Conservation (phyloP, 345 rosid species). For the Brassica juncea region DNA sequence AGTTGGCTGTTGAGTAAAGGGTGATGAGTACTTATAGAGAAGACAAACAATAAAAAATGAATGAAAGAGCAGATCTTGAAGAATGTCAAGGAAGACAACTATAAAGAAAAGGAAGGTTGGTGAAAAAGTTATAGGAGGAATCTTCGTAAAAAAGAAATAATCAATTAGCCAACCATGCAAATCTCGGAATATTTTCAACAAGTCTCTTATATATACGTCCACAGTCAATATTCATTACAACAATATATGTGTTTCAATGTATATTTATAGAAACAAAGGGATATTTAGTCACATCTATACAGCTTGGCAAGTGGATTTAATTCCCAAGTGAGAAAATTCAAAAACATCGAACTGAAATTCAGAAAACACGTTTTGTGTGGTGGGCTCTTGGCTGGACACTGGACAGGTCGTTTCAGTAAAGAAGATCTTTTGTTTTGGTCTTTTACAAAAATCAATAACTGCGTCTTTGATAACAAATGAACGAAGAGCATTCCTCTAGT, state of each 20-base stretch:
- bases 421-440: neutral
- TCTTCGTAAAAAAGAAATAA: neutral
- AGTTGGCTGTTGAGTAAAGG: slow-evolving; percentile 5
- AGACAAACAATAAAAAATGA: neutral
- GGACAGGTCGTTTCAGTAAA: neutral
- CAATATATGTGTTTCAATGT: neutral
- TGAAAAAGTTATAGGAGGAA: neutral
- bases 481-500: neutral
- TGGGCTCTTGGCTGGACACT: slow-evolving; percentile 15
- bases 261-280: neutral
- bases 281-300: slow-evolving; percentile 8
- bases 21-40: neutral
- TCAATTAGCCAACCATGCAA: slow-evolving; percentile 29
- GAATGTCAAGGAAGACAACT: neutral
- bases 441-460: slow-evolving; percentile 11
- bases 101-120: neutral
- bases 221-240: neutral
- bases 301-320: slow-evolving; percentile 16
- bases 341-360: neutral
- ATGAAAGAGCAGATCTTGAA: neutral
- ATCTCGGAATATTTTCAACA: slow-evolving; percentile 16
- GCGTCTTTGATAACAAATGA: neutral
- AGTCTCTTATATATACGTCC: neutral
- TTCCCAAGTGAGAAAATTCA: slow-evolving; percentile 24
- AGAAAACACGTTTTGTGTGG: slow-evolving; percentile 8